Conservation (phyloP, 345 rosid species). For the Bruguiera sexangula region DNA sequence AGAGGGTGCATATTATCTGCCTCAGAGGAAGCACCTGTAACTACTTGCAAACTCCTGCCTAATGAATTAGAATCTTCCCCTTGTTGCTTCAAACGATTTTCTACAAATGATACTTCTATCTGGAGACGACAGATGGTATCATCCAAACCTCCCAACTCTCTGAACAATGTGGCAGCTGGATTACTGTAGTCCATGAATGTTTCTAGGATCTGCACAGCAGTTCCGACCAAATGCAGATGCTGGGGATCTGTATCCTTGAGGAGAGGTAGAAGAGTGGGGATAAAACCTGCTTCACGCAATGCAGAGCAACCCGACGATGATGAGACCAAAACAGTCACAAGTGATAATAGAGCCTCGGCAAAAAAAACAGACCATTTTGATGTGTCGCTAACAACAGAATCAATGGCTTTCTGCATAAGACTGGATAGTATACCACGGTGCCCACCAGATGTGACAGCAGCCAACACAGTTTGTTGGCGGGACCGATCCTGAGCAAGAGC, state of each 20-base stretch:
- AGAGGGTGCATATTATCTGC: conserved; percentile 55
- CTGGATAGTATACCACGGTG: conserved; percentile 87
- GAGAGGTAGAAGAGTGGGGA: conserved; percentile 86
- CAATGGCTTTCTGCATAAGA: conserved; percentile 87
- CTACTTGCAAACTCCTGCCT: conserved; percentile 36
- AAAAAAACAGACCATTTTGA: conserved; percentile 76
- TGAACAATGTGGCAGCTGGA: conserved; percentile 87
- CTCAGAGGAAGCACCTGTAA: conserved; percentile 41
- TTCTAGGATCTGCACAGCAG: conserved; percentile 86
- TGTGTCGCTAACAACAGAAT: conserved; percentile 61
- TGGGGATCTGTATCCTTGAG: conserved; percentile 90
- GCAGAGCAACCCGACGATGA: conserved; percentile 92
- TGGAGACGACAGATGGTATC: conserved; percentile 80
- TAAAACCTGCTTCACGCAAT: conserved; percentile 92
- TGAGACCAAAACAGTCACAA: conserved; percentile 85
- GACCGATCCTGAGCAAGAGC: conserved; percentile 92
- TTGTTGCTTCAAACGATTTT: conserved; percentile 50
- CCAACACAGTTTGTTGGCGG: conserved; percentile 75
- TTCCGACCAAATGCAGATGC: conserved; percentile 84
- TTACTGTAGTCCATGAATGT: conserved; percentile 95
- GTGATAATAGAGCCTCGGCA: conserved; percentile 87
- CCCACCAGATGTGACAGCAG: conserved; percentile 89
- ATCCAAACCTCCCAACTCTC: conserved; percentile 97
- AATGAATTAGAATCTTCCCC: conserved; percentile 47
- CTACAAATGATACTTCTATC: conserved; percentile 69